Base-by-base conservation (phyloP, 108 stramenopile species). In the Fistulifera pelliculosa region DNA sequence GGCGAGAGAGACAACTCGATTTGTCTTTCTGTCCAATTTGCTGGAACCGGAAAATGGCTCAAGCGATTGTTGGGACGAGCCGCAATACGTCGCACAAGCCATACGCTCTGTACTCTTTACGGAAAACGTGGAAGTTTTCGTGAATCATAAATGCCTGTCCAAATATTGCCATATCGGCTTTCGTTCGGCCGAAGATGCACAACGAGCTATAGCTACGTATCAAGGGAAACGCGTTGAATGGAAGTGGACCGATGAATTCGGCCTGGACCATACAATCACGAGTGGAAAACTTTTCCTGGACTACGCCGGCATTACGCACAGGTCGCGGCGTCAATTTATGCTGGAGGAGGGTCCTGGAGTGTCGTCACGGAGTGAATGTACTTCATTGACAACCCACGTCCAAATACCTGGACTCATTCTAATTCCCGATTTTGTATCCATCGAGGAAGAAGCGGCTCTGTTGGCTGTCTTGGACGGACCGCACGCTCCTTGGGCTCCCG, bases 401-500 rank as follows among this genome's bases (percentile, higher is more conserved):
- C 41, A 59, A 3, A 66, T 92, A 6, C 81, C 90, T 1, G 90
- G 90, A 19, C 60, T 92, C 38, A 39, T 64, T 16, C 41, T 87
- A 0, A 39, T 92, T 11, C 63, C 61, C 10, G 58, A 92, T 54
- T 92, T 70, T 64, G 31, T 85, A 12, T 61, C 85, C 5, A 52
- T 38, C 40, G 54, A 58, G 41, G 74, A 87, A 58, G 86, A 92
- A 73, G 65, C 69, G 47, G 66, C 75, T 8, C 47, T 92, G 12
- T 53, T 92, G 66, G 85, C 90, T 19, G 70, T 65, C 27, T 44
- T 92, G 41, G 71, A 71, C 15, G 90, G 90, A 28, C 90, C 90
- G 18, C 71, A 84, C 28, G 90, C 90, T 3, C 90, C 90, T 2
- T 92, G 90, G 90, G 85, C 90, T 38, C 90, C 85, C 8, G 43